Evolutionary conservation across 2,329 filamentous ascomycete genomes (phyloP), one percentile per base, ranked within the genome.

Genomic region (Teratosphaeria gauchensis): DNA sequence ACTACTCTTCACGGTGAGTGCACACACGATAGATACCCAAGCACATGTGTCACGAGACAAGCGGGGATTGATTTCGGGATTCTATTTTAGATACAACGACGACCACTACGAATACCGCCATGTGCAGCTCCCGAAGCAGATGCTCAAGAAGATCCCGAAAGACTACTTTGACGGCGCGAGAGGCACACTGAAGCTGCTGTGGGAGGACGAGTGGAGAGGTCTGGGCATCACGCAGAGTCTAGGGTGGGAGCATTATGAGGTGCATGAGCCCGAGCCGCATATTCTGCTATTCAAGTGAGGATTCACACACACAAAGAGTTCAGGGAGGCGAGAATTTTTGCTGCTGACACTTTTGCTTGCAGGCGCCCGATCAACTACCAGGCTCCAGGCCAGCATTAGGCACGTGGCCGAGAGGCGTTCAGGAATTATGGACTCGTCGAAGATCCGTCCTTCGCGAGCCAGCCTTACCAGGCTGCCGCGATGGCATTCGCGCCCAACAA

Each of bases 181-280:
- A 76, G 94, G 94, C 62, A 97, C 92, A 5, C 78, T 99, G 75
- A 99, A 97, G 79, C 79, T 99, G 66, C 78, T 99, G 62, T 96
- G 92, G 92, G 94, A 99, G 75, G 92, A 97, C 65, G 94, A 99
- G 78, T 99, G 94, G 94, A 86, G 94, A 76, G 91, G 88, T 38
- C 82, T 99, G 71, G 94, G 94, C 55, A 99, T 99, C 73, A 99
- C 94, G 86, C 72, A 97, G 92, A 97, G 92, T 79, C 80, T 99
- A 69, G 94, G 94, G 59, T 99, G 94, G 94, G 92, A 97, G 74
- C 94, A 99, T 75, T 99, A 99, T 73, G 94, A 99, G 76, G 94
- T 99, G 57, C 94, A 99, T 75, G 94, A 97, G 75, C 94, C 94
- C 51, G 94, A 99, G 78, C 94, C 94, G 64, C 94, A 99, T 75